Evolutionary conservation across 805 yeast species (phyloP), one percentile per base, ranked within the genome.

Genomic region (Schizosaccharomyces cryophilus): DNA sequence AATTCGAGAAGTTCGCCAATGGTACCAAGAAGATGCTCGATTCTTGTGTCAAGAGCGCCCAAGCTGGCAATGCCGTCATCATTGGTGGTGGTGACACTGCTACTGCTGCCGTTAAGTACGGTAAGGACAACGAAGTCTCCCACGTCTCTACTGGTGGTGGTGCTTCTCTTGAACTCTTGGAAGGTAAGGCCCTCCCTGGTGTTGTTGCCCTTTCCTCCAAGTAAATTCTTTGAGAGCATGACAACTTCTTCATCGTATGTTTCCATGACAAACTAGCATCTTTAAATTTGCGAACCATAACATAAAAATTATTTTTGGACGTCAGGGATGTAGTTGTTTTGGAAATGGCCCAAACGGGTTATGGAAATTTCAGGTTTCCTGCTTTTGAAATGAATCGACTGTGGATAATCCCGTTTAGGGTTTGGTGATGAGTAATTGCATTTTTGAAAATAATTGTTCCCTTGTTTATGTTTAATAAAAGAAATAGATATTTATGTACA

Each of bases 91-190:
- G 98, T 81, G 98, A 93, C 77, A 93, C 98, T 70, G 98, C 98
- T 68, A 93, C 98, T 67, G 77, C 89, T 68, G 96, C 96, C 71
- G 90, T 90, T 87, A 93, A 93, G 80, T 93, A 78, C 77, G 96
- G 96, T 73, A 96, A 84, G 67, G 89, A 87, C 69, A 95, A 87
- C 73, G 87, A 93, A 80, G 81, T 93, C 71, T 87, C 96, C 61
- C 98, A 93, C 76, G 96, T 93, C 67, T 90, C 97, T 68, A 93
- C 98, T 66, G 98, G 98, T 78, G 98, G 98, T 78, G 98, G 98
- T 81, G 98, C 98, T 68, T 90, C 97, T 65, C 82, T 93, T 73
- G 98, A 93, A 78, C 84, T 93, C 73, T 83, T 93, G 73, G 98
- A 93, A 80, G 98, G 98, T 78, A 93, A 93, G 83, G 93, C 80